Conservation (phyloP, 495 filamentous ascomycete species). For the Cryomyces minteri region DNA sequence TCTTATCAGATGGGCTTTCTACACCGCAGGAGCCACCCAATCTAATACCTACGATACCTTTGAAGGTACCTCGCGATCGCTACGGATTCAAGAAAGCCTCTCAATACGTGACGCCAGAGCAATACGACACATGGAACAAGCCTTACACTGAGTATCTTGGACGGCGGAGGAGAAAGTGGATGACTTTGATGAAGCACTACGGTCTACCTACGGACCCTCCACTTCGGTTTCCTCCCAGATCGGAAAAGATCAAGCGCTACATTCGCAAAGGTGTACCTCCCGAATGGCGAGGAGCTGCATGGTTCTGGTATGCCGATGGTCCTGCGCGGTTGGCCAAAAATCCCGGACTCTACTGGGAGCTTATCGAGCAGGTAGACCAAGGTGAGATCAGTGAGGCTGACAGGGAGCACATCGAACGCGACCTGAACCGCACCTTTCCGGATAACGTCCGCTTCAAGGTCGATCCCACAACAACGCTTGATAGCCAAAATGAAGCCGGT, state of each 20-base stretch:
- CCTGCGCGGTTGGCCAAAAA: constrained; percentile 56
- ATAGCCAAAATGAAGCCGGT: constrained; percentile 10
- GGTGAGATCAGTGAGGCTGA: constrained; percentile 48
- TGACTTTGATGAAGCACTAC: constrained; percentile 52
- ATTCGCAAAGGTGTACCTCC: constrained; percentile 91
- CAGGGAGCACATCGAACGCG: constrained; percentile 83
- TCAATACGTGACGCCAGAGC: constrained; percentile 50
- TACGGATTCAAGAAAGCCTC: constrained; percentile 88
- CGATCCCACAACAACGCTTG: constrained; percentile 20
- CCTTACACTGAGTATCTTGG: constrained; percentile 50
- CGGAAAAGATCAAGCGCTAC: constrained; percentile 68
- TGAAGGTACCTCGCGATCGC: constrained; percentile 28
- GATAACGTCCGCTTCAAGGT: constrained; percentile 89
- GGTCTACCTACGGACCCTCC: constrained; percentile 55
- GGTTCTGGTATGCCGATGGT: constrained; percentile 96
- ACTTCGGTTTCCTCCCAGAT: constrained; percentile 58
- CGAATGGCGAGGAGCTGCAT: constrained; percentile 79
- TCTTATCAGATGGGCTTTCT: too few relatives aligned
- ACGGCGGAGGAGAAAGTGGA: constrained; percentile 66
- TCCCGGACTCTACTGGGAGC: constrained; percentile 49
- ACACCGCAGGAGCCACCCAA: too few relatives aligned
- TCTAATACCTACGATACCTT: too few relatives aligned
- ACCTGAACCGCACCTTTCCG: constrained; percentile 87
- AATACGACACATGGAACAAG: constrained; percentile 70
- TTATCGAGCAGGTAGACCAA: constrained; percentile 44